phyloP scores from a whole-genome alignment of 1,139 yeast genomes.

The Scheffersomyces insectosa region DNA sequence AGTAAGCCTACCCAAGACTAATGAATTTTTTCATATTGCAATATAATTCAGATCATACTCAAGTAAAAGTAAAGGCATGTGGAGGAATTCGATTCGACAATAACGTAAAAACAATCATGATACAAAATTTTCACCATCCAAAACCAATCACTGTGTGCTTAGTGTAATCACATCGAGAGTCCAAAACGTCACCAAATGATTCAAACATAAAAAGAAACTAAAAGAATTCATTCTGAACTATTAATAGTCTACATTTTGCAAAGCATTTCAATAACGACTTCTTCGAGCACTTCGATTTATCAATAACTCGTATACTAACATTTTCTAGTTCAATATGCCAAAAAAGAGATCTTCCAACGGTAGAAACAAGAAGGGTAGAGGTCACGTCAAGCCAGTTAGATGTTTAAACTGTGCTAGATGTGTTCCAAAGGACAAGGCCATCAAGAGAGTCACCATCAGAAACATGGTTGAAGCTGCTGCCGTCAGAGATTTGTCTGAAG shows the following conservation, averaged over 20 bases:
- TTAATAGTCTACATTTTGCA: not conserved
- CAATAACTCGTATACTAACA: conserved; percentile 21
- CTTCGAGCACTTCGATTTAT: not conserved
- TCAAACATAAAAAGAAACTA: not conserved
- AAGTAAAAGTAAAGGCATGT: too few relatives aligned
- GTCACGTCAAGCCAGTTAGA: conserved; percentile 99
- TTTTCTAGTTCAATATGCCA: conserved; percentile 70
- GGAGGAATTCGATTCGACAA: too few relatives aligned
- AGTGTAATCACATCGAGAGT: conserved; percentile 1
- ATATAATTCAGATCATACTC: too few relatives aligned
- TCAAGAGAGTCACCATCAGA: conserved; percentile 99
- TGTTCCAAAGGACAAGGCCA: conserved; percentile 99
- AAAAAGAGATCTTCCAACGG: conserved; percentile 99
- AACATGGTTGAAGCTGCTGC: conserved; percentile 99
- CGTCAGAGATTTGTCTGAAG: conserved; percentile 99
- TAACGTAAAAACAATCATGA: too few relatives aligned
- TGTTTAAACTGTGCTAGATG: conserved; percentile 99
- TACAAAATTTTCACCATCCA: too few relatives aligned
- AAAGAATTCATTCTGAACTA: not conserved
- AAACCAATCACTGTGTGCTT: too few relatives aligned
- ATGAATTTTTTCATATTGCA: too few relatives aligned
- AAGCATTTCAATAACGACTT: not conserved
- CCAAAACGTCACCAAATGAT: not conserved
- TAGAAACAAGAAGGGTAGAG: conserved; percentile 99
- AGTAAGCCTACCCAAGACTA: too few relatives aligned